Evolutionary conservation across 768 basidiomycete species (phyloP).

Genomic region (Crepidotus variabilis): DNA sequence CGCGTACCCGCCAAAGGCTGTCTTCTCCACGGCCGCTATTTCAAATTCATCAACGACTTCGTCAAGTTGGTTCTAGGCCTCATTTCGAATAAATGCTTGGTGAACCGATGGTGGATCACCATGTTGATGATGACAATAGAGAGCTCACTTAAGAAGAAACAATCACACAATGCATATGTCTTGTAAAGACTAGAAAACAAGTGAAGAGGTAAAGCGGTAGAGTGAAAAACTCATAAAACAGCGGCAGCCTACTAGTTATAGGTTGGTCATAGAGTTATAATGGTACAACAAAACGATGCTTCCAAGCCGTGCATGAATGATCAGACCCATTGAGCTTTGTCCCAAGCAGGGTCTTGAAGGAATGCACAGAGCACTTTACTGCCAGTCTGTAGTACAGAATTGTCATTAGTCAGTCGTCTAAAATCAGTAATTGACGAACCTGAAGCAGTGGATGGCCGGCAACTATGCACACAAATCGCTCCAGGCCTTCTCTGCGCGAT

Average conservation of each 20-base stretch:
- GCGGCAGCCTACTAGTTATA: background rate
- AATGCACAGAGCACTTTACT: conserved; percentile 96
- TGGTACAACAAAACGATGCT: too few relatives aligned
- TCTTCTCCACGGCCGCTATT: too few relatives aligned
- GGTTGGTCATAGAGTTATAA: too few relatives aligned
- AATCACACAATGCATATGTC: too few relatives aligned
- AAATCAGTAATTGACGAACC: conserved; percentile 40
- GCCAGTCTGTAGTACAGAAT: conserved; percentile 62
- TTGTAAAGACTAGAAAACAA: background rate
- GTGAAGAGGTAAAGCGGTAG: background rate
- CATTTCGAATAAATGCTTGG: too few relatives aligned
- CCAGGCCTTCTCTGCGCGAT: conserved; percentile 83
- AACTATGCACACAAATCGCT: conserved; percentile 92
- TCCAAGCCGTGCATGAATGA: background rate
- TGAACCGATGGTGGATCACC: too few relatives aligned
- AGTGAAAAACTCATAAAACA: background rate
- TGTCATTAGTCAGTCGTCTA: background rate
- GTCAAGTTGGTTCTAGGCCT: too few relatives aligned
- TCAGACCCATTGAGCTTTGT: conserved; percentile 75
- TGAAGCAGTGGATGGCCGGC: conserved; percentile 96
- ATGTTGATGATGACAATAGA: too few relatives aligned
- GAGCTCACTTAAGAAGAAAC: too few relatives aligned
- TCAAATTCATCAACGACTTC: too few relatives aligned
- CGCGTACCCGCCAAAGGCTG: too few relatives aligned
- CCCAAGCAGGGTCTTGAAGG: conserved; percentile 93